Percentiles rank a stretch among this genome's conserved stretches.
Evolutionary conservation across 2,329 filamentous ascomycete species (phyloP).

Genomic region (Septoria petroselini): DNA sequence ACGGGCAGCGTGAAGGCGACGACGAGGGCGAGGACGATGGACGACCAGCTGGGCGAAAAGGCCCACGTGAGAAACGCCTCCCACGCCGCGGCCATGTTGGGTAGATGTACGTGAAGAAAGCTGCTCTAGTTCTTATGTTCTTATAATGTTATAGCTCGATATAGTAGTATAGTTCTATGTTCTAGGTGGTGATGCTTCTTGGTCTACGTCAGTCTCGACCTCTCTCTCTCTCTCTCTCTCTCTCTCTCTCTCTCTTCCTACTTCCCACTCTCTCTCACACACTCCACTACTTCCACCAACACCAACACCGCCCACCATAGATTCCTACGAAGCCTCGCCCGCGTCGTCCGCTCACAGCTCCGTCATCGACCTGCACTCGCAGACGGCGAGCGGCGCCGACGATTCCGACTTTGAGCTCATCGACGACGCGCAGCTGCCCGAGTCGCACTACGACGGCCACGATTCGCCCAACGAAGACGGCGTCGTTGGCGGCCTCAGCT

Average conservation of each 20-base stretch:
- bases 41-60: conserved; percentile 45
- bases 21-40: conserved; percentile 65
- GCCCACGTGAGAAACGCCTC: conserved; percentile 46
- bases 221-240: too few relatives aligned
- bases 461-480: conserved; percentile 15
- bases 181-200: too few relatives aligned
- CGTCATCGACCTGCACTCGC: conserved; percentile 15
- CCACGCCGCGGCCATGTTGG: conserved; percentile 12
- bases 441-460: conserved; percentile 19
- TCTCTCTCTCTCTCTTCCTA: too few relatives aligned
- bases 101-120: background rate
- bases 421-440: conserved; percentile 16
- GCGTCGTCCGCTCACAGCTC: conserved; percentile 17
- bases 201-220: too few relatives aligned
- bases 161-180: too few relatives aligned
- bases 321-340: conserved; percentile 3
- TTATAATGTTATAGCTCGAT: too few relatives aligned
- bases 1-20: conserved; percentile 72
- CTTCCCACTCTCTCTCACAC: background rate
- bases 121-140: too few relatives aligned
- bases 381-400: conserved; percentile 11
- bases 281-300: background rate
- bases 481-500: conserved; percentile 11
- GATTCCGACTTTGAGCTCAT: conserved; percentile 23
- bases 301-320: conserved; percentile 4